Base-by-base conservation (phyloP, 345 rosid species). In the Corchorus capsularis region DNA sequence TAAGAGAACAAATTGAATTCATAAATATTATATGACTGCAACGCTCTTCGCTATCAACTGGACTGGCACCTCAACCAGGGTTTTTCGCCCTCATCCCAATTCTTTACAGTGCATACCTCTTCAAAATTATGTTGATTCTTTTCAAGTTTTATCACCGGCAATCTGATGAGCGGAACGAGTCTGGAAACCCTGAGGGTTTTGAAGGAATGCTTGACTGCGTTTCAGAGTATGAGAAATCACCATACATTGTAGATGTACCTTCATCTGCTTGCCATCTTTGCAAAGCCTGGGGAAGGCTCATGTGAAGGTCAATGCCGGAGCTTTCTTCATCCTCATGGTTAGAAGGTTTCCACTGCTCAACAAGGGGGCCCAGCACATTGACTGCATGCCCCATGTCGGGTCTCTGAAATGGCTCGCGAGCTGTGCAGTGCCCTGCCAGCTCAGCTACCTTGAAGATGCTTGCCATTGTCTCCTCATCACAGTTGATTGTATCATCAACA, bases 301-400 rank as follows among this genome's bases (percentile, higher is more conserved):
- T 87, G 79, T 88, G 82, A 56, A 88, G 88, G 83, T 91, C 91
- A 67, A 87, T 82, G 69, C 93, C 94, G 0, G 47, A 79, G 75
- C 81, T 71, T 63, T 87, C 94, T 19, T 92, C 99, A 65, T 89
- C 96, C 60, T 88, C 93, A 20, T 83, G 88, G 74, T 69, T 71
- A 20, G 91, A 39, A 6, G 99, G 98, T 79, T 84, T 94, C 99
- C 99, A 96, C 34, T 87, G 93, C 85, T 96, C 92, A 49, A 96
- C 97, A 0, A 90, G 89, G 0, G 98, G 97, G 19, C 87, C 91
- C 34, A 94, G 69, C 1, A 93, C 86, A 63, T 88, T 88, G 27
- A 94, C 98, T 0, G 92, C 97, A 27, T 93, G 95, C 16, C 98
- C 96, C 92, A 94, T 93, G 81, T 93, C 98, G 0, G 98, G 98